These are phyloP conservation scores for Penicillium lividum DNA, from an alignment of 495 filamentous ascomycete genomes.

Conservation along the genomic window DNA sequence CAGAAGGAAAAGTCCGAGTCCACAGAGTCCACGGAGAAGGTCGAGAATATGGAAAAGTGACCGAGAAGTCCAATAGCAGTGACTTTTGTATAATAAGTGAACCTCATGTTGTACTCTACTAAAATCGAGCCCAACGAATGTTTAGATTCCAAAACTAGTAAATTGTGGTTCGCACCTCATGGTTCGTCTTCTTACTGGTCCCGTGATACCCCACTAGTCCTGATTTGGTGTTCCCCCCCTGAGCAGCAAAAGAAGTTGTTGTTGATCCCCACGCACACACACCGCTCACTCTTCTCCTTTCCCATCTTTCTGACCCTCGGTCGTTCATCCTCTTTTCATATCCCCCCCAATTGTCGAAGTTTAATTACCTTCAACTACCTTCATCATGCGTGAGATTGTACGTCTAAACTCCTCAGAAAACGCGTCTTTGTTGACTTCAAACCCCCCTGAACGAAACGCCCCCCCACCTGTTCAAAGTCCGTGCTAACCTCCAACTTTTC, in stretches of 20 bases:
- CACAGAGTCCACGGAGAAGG: conserved; percentile 8
- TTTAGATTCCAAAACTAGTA: conserved; percentile 2
- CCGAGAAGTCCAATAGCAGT: neutral
- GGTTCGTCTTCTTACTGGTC: conserved; percentile 24
- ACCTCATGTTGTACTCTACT: no score
- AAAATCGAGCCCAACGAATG: neutral
- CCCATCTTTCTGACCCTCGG: conserved; percentile 28
- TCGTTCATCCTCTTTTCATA: conserved; percentile 20
- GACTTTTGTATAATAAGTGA: neutral
- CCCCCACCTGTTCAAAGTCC: conserved; percentile 44
- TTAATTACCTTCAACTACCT: conserved; percentile 44
- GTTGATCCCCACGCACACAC: conserved; percentile 43
- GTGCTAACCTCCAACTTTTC: conserved; percentile 42
- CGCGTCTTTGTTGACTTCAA: conserved; percentile 37
- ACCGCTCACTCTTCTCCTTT: conserved; percentile 36
- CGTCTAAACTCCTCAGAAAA: conserved; percentile 44
- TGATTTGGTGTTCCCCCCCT: conserved; percentile 26
- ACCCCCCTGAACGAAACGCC: conserved; percentile 39
- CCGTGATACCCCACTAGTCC: conserved; percentile 33
- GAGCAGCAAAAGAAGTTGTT: conserved; percentile 31
- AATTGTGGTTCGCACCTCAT: conserved; percentile 36
- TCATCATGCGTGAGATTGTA: conserved; percentile 96
- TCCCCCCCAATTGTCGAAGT: conserved; percentile 20
- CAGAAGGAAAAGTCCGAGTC: conserved; percentile 9
- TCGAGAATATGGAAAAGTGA: conserved; percentile 28